Percentiles rank a stretch among this genome's conserved stretches.
Evolutionary conservation across 768 basidiomycete species (phyloP).

Genomic region (Boletus edulis): DNA sequence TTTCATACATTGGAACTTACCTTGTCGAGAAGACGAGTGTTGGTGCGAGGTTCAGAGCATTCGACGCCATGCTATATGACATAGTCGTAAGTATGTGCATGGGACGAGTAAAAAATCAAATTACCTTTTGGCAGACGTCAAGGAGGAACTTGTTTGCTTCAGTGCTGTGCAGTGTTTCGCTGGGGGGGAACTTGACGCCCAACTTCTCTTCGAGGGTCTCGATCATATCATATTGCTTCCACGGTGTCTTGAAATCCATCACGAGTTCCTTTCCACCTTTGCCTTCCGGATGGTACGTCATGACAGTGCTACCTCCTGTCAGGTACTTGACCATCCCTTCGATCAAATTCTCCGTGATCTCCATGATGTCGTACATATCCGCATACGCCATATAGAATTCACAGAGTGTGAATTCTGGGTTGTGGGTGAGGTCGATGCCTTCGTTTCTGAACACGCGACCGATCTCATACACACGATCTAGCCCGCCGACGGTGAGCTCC

Average conservation of each 20-base stretch:
- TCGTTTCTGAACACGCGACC: slow-evolving; percentile 98
- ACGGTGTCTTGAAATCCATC: slow-evolving; percentile 89
- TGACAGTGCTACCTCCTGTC: slow-evolving; percentile 73
- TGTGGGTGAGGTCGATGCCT: slow-evolving; percentile 98
- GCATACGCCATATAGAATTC: slow-evolving; percentile 99
- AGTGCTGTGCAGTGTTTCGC: slow-evolving; percentile 82
- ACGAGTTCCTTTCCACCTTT: slow-evolving; percentile 75
- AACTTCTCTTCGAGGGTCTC: slow-evolving; percentile 93
- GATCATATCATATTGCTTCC: slow-evolving; percentile 99
- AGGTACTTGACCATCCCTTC: slow-evolving; percentile 89
- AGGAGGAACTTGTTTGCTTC: slow-evolving; percentile 88
- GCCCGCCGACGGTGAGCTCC: slow-evolving; percentile 93
- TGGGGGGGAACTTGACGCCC: slow-evolving; percentile 87
- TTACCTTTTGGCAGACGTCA: slow-evolving; percentile 81
- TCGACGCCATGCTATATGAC: slow-evolving; percentile 83
- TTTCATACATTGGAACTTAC: slow-evolving; percentile 32
- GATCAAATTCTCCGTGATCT: slow-evolving; percentile 87
- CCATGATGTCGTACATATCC: slow-evolving; percentile 99
- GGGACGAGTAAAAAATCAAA: not conserved
- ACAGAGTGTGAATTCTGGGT: slow-evolving; percentile 99
- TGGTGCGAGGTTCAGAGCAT: slow-evolving; percentile 94
- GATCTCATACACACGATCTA: slow-evolving; percentile 98
- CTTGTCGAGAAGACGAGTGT: slow-evolving; percentile 94
- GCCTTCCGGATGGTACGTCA: slow-evolving; percentile 91
- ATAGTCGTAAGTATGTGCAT: not conserved